These are phyloP conservation scores for Paecilomyces sp. DNA, from an alignment of 2,329 filamentous ascomycete species.

Conservation along the genomic window DNA sequence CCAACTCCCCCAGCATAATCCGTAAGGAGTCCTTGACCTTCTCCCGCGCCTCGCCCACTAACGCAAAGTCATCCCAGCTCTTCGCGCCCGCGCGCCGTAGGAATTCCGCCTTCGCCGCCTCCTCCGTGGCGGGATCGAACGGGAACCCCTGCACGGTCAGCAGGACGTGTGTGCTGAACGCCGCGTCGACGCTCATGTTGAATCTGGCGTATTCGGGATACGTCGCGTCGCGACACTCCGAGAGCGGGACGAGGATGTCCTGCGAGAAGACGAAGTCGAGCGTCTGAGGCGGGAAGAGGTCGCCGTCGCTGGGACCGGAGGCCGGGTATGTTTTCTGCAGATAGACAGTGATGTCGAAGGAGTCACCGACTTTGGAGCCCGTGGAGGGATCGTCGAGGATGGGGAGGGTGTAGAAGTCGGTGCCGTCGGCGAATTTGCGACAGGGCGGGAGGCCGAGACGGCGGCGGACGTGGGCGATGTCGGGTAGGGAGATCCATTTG, in stretches of 20 bases:
- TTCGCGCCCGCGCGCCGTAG: slow-evolving; percentile 38
- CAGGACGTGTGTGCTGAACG: slow-evolving; percentile 42
- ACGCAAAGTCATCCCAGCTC: slow-evolving; percentile 32
- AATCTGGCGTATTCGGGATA: slow-evolving; percentile 41
- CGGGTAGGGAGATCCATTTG: slow-evolving; percentile 46
- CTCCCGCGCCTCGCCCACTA: slow-evolving; percentile 34
- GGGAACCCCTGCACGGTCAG: slow-evolving; percentile 40
- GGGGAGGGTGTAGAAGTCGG: slow-evolving; percentile 55
- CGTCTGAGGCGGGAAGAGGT: slow-evolving; percentile 42
- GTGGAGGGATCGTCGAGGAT: slow-evolving; percentile 45
- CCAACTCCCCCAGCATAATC: slow-evolving; percentile 35
- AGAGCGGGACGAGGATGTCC: slow-evolving; percentile 33
- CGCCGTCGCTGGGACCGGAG: slow-evolving; percentile 36
- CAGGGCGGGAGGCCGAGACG: slow-evolving; percentile 41
- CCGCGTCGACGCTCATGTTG: slow-evolving; percentile 49
- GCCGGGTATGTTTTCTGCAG: slow-evolving; percentile 47
- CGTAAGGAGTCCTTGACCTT: slow-evolving; percentile 35
- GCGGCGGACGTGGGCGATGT: slow-evolving; percentile 44
- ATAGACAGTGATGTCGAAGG: slow-evolving; percentile 59
- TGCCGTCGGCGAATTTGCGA: slow-evolving; percentile 51
- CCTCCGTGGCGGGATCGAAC: slow-evolving; percentile 44
- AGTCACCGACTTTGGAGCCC: slow-evolving; percentile 47
- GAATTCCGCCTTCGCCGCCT: slow-evolving; percentile 42
- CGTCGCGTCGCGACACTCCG: slow-evolving; percentile 18
- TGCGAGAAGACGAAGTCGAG: slow-evolving; percentile 28